A percentile compares a stretch with the other conserved stretches of the same genome.
These are phyloP conservation scores for Penicillium paxilli DNA, from an alignment of 495 filamentous ascomycete species.

Conservation along the genomic window DNA sequence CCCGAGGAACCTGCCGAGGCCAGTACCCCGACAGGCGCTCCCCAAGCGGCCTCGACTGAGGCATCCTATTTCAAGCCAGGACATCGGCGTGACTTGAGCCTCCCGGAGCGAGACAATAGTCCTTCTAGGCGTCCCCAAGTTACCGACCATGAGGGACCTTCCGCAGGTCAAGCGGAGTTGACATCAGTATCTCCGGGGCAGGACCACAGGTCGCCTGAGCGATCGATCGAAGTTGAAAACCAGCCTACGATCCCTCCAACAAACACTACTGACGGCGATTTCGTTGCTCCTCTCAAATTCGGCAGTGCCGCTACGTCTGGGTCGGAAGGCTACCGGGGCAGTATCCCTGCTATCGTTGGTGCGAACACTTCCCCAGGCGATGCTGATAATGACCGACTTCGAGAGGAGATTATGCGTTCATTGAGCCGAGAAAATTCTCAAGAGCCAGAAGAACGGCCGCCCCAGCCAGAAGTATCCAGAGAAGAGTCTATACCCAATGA, in stretches of 20 bases:
- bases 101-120: conserved; percentile 62
- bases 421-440: conserved; percentile 56
- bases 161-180: conserved; percentile 43
- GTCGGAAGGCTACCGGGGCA: conserved; percentile 20
- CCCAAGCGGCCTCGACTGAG: conserved; percentile 8
- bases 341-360: conserved; percentile 51
- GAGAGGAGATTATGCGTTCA: conserved; percentile 80
- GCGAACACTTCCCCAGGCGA: conserved; percentile 58
- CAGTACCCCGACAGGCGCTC: conserved; percentile 29
- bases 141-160: conserved; percentile 40
- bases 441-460: conserved; percentile 27
- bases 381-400: conserved; percentile 72
- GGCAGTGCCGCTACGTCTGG: conserved; percentile 18
- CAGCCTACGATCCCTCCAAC: conserved; percentile 20
- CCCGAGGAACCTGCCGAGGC: conserved; percentile 52
- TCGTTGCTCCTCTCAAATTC: conserved; percentile 40
- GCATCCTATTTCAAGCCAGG: conserved; percentile 49
- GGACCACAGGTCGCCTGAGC: conserved; percentile 8
- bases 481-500: conserved; percentile 56
- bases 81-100: conserved; percentile 61
- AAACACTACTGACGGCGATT: conserved; percentile 40
- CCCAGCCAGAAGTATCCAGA: conserved; percentile 25
- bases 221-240: neutral
- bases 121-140: conserved; percentile 60
- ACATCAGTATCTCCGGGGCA: conserved; percentile 33